Evolutionary conservation across 371 early-diverging fungal species (phyloP), one percentile per base, ranked within the genome.

Genomic region (Mortierella sp.): DNA sequence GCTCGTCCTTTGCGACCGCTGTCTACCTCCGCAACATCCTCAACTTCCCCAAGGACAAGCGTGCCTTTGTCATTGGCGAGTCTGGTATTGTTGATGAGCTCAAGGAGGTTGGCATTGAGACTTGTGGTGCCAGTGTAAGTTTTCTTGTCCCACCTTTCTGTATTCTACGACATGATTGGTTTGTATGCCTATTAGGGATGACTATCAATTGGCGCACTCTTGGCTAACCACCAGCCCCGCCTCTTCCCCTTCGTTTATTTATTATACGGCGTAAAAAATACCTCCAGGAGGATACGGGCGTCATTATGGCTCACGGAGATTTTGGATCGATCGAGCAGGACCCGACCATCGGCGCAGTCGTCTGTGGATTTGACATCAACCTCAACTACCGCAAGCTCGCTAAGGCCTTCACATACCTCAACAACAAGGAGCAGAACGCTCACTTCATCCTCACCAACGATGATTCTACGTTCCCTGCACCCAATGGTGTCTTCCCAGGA

Each of bases 1-100:
- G 96, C 70, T 98, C 98, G n/a, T 93, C 99, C 0, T 97, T 95
- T 88, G 97, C 98, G 0, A 96, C 99, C 0, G 99, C 99, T 0
- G 95, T 95, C 77, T 99, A 99, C 84, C 90, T 99, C 28, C 94
- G 92, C 82, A 88, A 97, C 75, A 91, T 96, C 8, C 88, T 95
- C 34, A 90, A 95, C 31, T 96, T 98, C 68, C 94, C 97, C 2
- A 82, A 80, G 42, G 95, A 95, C 82, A 97, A 98, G 89, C 94
- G 95, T 84, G 97, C 96, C 7, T 99, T 96, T 78, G 93, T 98
- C 45, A 90, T 97, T 86, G 99, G 99, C 52, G 96, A 96, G 93
- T 83, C 90, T 21, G 99, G 99, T 38, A 95, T 99, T 68, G 89
- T 88, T 26, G 95, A 97, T 48, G 99, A 99, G 90, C 92, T 99